Evolutionary conservation across 371 early-diverging fungal species (phyloP), one percentile per base, ranked within the genome.

Genomic region (Umbelopsis sp.): DNA sequence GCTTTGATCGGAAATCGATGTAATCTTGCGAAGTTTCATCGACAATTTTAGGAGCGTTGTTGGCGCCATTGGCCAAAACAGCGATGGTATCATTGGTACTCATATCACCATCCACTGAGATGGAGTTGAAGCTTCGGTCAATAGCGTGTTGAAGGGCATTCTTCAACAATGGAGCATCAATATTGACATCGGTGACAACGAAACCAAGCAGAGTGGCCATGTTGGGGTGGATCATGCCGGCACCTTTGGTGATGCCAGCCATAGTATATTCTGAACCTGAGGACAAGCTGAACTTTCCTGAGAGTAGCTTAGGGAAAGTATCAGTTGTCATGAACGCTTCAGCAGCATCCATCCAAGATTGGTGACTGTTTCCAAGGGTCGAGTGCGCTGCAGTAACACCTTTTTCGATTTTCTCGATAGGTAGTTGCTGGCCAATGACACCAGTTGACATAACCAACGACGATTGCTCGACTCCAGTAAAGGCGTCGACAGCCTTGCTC

Each of bases 311-410:
- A 41, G 98, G 97, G 74, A 96, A 95, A 3, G 97, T 97, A 75
- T 98, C 98, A 0, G 98, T 98, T 0, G 98, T 98, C 97, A 97
- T 97, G 74, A 93, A 92, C 0, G 92, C 95, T 65, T 88, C 84
- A 4, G 97, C 93, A n/a, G 91, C 92, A 2, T 79, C 75, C 76
- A 93, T 80, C 96, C 96, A 96, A 37, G 83, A 83, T 7, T 80
- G 74, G 67, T 93, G 95, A 12, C 75, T 72, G 16, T 71, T 65
- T 12, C 87, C 89, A 24, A 96, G 74, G 18, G 70, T 38, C n/a
- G 71, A 48, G 44, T 73, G 76, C 1, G 78, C 84, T 9, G 76
- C 69, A 7, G 72, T 69, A 62, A 96, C 87, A 11, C 97, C 98
- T n/a, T 76, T 63, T 53, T 82, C 71, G 63, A 98, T 92, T 77